Evolutionary conservation across 441 rosid genomes (phyloP).

Genomic region (Pelargonium fulgidum): DNA sequence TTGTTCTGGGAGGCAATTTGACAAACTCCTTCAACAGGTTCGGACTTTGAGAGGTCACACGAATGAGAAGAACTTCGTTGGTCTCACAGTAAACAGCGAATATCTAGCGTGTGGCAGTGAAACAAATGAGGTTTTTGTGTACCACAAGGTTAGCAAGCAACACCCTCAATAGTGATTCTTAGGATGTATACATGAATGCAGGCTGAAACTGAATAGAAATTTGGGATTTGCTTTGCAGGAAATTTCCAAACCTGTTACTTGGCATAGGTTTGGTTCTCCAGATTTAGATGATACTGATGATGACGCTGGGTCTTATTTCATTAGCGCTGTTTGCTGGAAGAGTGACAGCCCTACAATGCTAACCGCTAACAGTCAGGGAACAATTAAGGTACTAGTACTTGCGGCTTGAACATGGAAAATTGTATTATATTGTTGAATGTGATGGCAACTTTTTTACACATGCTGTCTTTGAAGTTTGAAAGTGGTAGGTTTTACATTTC

Average conservation of each 20-base stretch:
- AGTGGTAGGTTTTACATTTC: too few relatives aligned
- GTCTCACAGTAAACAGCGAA: slow-evolving; percentile 79
- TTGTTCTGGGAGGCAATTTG: not conserved
- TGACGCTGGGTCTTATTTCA: slow-evolving; percentile 81
- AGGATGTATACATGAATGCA: not conserved
- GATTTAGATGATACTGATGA: slow-evolving; percentile 85
- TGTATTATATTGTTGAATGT: too few relatives aligned
- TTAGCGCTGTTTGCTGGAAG: slow-evolving; percentile 99
- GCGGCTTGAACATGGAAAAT: slow-evolving; percentile 43
- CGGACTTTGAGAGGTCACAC: slow-evolving; percentile 86
- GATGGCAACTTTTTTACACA: too few relatives aligned
- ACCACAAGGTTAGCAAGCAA: slow-evolving; percentile 67
- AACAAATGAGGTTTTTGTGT: slow-evolving; percentile 89
- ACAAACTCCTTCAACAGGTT: slow-evolving; percentile 36
- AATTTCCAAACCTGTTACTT: slow-evolving; percentile 73
- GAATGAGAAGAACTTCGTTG: slow-evolving; percentile 95
- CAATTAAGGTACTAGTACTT: slow-evolving; percentile 80
- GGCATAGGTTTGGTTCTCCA: slow-evolving; percentile 83
- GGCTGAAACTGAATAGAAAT: not conserved
- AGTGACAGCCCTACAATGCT: slow-evolving; percentile 91
- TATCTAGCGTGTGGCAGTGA: slow-evolving; percentile 95
- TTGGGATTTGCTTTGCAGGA: slow-evolving; percentile 43
- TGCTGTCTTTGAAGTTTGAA: too few relatives aligned
- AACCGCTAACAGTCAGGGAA: slow-evolving; percentile 96
- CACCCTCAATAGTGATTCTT: not conserved